phyloP scores from a whole-genome alignment of 768 basidiomycete species.

The Mrakia blollopis region DNA sequence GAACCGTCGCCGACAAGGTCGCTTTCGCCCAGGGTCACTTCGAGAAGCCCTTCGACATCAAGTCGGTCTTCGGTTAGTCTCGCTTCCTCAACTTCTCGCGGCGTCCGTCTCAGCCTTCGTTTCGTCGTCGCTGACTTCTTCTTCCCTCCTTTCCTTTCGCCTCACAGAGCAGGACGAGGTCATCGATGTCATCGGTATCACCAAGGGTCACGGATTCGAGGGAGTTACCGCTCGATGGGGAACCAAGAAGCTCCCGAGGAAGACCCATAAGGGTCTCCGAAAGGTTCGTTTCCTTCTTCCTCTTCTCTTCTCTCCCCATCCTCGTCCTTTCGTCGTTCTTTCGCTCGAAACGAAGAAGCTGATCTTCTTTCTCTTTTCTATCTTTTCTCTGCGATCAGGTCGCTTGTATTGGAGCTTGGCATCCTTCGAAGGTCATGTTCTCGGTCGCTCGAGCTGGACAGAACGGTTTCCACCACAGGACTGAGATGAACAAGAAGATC shows the following conservation, averaged over 20 bases:
- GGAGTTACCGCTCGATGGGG: constrained; percentile 99
- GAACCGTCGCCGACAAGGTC: constrained; percentile 92
- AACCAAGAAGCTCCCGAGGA: constrained; percentile 94
- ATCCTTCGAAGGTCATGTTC: constrained; percentile 88
- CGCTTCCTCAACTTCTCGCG: background rate
- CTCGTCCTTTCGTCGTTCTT: background rate
- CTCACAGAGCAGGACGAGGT: constrained; percentile 79
- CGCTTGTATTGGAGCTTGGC: constrained; percentile 47
- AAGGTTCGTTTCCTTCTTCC: constrained; percentile 50
- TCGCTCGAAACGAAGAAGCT: background rate
- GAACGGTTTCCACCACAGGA: constrained; percentile 52
- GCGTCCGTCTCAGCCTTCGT: background rate
- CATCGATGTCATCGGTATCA: constrained; percentile 94
- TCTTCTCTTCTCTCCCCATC: background rate
- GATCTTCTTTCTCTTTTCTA: background rate
- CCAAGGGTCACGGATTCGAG: constrained; percentile 97
- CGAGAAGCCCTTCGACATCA: constrained; percentile 89
- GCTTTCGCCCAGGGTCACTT: constrained; percentile 89
- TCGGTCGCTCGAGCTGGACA: constrained; percentile 99
- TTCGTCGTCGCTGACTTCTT: background rate
- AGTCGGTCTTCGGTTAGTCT: constrained; percentile 57
- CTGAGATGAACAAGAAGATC: constrained; percentile 95
- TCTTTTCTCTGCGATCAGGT: background rate
- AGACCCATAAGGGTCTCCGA: constrained; percentile 99
- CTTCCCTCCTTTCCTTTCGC: background rate